Evolutionary conservation across 768 basidiomycete genomes (phyloP).

Genomic region (Glaciozyma antarctica): DNA sequence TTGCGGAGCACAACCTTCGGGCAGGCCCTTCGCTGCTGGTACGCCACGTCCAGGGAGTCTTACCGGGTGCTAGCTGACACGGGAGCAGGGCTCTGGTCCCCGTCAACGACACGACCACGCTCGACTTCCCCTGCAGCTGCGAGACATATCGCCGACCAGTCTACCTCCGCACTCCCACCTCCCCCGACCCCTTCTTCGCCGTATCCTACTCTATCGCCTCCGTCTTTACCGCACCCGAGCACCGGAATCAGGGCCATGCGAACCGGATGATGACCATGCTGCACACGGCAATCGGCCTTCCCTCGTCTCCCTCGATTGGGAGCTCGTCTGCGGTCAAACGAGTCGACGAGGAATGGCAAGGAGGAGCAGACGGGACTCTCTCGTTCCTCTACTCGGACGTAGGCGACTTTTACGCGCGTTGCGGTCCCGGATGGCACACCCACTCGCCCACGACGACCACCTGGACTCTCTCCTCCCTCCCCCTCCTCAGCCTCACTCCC

Average conservation of each 20-base stretch:
- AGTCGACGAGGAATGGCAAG: background rate
- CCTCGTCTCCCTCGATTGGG: background rate
- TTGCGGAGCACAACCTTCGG: background rate
- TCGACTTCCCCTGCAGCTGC: background rate
- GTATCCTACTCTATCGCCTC: background rate
- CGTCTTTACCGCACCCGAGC: background rate
- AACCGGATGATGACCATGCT: background rate
- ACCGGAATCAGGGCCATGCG: background rate
- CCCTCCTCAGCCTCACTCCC: background rate
- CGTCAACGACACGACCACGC: background rate
- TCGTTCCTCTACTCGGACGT: conserved; percentile 2
- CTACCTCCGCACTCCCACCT: background rate
- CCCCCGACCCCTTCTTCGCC: background rate
- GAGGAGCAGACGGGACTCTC: background rate
- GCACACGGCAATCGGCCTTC: background rate
- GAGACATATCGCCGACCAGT: background rate
- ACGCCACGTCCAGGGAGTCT: background rate
- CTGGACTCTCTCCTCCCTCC: background rate
- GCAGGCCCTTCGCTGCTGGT: background rate
- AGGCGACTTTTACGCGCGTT: background rate
- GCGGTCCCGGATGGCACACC: background rate
- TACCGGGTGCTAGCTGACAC: background rate
- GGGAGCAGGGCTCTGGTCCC: background rate
- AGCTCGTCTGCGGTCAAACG: background rate
- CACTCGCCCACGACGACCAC: background rate